Evolutionary conservation across 805 yeast genomes (phyloP), one percentile per base, ranked within the genome.

Genomic region (Metschnikowia reukaufii): DNA sequence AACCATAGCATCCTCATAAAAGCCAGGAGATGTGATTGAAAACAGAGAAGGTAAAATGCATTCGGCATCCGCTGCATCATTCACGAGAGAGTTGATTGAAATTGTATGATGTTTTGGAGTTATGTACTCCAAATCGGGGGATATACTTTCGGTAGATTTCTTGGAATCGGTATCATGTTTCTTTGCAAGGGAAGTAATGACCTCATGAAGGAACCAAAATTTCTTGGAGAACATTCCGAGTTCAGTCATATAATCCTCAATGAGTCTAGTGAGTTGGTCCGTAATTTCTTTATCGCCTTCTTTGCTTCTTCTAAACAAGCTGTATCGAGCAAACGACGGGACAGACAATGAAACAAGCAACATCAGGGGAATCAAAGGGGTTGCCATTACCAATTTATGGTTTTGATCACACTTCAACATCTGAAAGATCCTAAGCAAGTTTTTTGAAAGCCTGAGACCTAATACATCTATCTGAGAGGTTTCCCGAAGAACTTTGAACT

Each of bases 161-260:
- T 18, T 35, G 18, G 21, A 35, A n/a, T 18, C 44, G 7, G 30
- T 31, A 21, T 20, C 32, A 29, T 36, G 47, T 4, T 45, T 45
- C 20, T 40, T 42, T 23, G 35, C 39, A 12, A 55, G 45, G 2
- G 49, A 47, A 13, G 31, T 36, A 12, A 55, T 31, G 2, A 54
- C 53, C 44, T 55, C 54, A 7, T 44, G 37, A 5, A 55, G 51
- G 34, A 55, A 54, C 59, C 59, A 54, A 57, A 57, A 55, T 9
- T 48, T 47, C 15, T 40, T 39, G 7, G 52, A 42, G n/a, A 45
- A 45, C n/a, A 19, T 18, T 19, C 39, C 33, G 33, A 55, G 48
- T 31, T 50, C 57, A n/a, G 21, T 21, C 19, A 47, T 31, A 30
- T 44, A 51, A 1, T 34, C 45, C 3, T 47, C 35, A 16, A 40